phyloP scores from a whole-genome alignment of 1,284 basidiomycete genomes.

The Pseudozyma pruni region DNA sequence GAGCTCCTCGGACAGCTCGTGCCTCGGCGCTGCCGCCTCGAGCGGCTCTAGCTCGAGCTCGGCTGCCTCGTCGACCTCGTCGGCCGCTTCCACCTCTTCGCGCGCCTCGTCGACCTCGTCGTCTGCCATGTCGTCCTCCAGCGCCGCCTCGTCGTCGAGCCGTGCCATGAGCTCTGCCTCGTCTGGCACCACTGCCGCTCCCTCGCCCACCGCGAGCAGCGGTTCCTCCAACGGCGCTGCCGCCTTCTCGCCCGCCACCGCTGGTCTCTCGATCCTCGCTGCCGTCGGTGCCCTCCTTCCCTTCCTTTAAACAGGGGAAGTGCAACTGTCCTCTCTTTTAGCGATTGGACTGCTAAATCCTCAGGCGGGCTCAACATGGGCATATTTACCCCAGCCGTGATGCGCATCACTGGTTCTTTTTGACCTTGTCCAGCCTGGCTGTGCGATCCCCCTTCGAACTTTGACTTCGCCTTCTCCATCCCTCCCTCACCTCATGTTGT shows the following conservation, averaged over 20 bases:
- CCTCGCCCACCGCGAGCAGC: slow-evolving; percentile 13
- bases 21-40: slow-evolving; percentile 29
- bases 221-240: slow-evolving; percentile 26
- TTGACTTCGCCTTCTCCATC: slow-evolving; percentile 16
- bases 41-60: slow-evolving; percentile 5
- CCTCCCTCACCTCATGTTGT: slow-evolving; percentile 1
- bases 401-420: neutral
- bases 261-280: slow-evolving; percentile 41
- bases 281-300: slow-evolving; percentile 43
- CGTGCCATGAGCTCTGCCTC: slow-evolving; percentile 3
- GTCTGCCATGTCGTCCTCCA: slow-evolving; percentile 19
- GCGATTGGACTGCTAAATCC: neutral
- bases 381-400: slow-evolving; percentile 10
- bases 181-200: slow-evolving; percentile 1
- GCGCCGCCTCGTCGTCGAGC: slow-evolving; percentile 3
- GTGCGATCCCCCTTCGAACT: neutral
- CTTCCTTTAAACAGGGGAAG: slow-evolving; percentile 32
- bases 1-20: slow-evolving; percentile 35
- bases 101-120: slow-evolving; percentile 12
- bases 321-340: neutral
- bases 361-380: neutral
- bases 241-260: slow-evolving; percentile 46
- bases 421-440: slow-evolving; percentile 7
- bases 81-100: slow-evolving; percentile 10
- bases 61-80: slow-evolving; percentile 12